Conservation (phyloP, 2,329 filamentous ascomycete species). For the Colletotrichum orchidophilum region DNA sequence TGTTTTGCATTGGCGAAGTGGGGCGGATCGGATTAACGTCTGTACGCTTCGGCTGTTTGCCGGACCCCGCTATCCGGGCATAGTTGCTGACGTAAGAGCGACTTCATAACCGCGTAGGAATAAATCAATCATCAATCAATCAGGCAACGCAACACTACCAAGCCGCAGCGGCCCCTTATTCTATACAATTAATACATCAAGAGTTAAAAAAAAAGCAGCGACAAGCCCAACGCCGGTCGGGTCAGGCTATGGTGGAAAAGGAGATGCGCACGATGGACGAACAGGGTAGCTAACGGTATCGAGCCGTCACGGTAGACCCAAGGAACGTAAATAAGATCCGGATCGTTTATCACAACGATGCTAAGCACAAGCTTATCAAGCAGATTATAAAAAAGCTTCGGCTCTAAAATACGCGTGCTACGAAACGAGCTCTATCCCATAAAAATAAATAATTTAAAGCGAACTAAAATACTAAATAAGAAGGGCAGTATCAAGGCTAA, state of each 20-base stretch:
- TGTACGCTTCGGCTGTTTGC: too few species aligned
- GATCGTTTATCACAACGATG: constrained; percentile 7
- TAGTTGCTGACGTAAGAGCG: too few species aligned
- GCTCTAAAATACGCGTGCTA: constrained; percentile 33
- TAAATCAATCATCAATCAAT: too few species aligned
- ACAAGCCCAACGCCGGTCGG: background rate
- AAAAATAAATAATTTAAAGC: constrained; percentile 39
- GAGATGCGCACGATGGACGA: background rate
- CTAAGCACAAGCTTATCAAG: constrained; percentile 29
- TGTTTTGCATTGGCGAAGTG: too few species aligned
- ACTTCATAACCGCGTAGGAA: too few species aligned
- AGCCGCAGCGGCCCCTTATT: background rate
- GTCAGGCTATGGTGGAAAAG: background rate
- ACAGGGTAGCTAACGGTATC: background rate
- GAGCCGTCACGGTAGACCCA: background rate
- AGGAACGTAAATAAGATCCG: background rate
- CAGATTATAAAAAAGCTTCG: constrained; percentile 29
- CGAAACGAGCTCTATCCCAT: constrained; percentile 38
- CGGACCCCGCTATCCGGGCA: too few species aligned
- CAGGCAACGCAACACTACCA: background rate
- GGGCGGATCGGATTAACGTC: too few species aligned
- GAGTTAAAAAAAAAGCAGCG: background rate
- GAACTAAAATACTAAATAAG: constrained; percentile 36
- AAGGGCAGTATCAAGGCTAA: background rate
- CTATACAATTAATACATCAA: constrained; percentile 1